A percentile compares a stretch with the other conserved stretches of the same genome.
Evolutionary conservation across 441 rosid species (phyloP).

Genomic region (Sinapis alba): DNA sequence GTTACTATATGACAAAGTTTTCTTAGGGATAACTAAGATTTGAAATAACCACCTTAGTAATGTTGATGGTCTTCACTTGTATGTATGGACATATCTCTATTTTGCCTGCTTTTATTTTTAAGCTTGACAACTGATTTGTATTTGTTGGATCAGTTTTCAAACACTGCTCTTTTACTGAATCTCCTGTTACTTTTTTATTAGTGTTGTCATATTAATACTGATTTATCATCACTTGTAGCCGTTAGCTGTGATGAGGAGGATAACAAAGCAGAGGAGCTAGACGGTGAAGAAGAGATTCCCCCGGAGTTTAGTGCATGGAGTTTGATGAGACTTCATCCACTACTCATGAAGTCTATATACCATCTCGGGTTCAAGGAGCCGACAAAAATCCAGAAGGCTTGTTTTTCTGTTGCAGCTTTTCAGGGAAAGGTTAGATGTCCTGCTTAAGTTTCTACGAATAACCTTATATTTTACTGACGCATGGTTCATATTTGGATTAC

Average conservation of each 20-base stretch:
- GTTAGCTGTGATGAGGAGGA: slow-evolving; percentile 46
- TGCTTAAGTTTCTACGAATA: slow-evolving; percentile 3
- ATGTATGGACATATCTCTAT: not conserved
- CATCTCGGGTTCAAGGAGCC: slow-evolving; percentile 90
- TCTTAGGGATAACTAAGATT: no score
- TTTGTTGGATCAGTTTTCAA: not conserved
- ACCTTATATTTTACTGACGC: slow-evolving; percentile 18
- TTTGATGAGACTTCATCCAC: slow-evolving; percentile 84
- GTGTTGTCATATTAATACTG: not conserved
- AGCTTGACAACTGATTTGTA: not conserved
- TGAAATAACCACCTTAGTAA: no score
- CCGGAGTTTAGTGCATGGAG: slow-evolving; percentile 72
- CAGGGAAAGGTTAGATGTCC: slow-evolving; percentile 81
- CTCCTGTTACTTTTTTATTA: not conserved
- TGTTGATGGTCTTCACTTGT: no score
- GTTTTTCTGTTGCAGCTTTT: slow-evolving; percentile 91
- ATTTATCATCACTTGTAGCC: slow-evolving; percentile 21
- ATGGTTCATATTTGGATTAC: slow-evolving; percentile 34
- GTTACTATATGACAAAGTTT: not conserved
- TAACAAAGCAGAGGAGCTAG: slow-evolving; percentile 47
- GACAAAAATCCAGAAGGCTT: slow-evolving; percentile 86
- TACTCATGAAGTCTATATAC: slow-evolving; percentile 71
- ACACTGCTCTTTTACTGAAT: not conserved
- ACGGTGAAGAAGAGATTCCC: slow-evolving; percentile 50
- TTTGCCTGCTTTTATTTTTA: not conserved